phyloP scores from a whole-genome alignment of 257 asterid species.

The Solanum peruvianum region DNA sequence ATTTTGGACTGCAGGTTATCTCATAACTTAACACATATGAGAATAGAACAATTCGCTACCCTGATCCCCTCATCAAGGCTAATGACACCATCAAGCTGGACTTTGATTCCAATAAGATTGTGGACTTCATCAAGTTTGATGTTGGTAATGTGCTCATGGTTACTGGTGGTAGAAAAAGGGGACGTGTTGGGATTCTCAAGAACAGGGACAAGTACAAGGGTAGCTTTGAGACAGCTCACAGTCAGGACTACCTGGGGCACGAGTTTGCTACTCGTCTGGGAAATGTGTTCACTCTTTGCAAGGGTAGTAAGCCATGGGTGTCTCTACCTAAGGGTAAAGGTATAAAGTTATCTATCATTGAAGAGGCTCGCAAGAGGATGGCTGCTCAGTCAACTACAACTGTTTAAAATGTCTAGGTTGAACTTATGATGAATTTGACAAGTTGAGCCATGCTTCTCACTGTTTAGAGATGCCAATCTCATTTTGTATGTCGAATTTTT shows the following conservation, averaged over 20 bases:
- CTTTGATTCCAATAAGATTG: conserved; percentile 18
- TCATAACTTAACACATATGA: conserved; percentile 20
- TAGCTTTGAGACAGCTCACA: background rate
- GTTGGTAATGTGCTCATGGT: conserved; percentile 32
- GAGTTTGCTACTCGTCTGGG: conserved; percentile 27
- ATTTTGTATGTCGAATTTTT: background rate
- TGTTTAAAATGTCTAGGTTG: background rate
- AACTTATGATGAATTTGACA: background rate
- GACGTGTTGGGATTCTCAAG: conserved; percentile 22
- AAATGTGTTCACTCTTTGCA: conserved; percentile 23
- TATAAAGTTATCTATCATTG: conserved; percentile 20
- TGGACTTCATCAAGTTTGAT: conserved; percentile 21
- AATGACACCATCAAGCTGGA: conserved; percentile 23
- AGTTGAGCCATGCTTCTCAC: background rate
- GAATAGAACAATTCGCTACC: conserved; percentile 24
- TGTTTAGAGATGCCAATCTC: background rate
- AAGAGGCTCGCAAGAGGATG: conserved; percentile 26
- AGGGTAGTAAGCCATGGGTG: conserved; percentile 26
- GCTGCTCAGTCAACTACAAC: conserved; percentile 14
- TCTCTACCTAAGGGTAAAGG: conserved; percentile 28
- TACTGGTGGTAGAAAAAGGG: conserved; percentile 24
- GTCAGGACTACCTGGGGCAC: conserved; percentile 18
- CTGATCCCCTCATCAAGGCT: conserved; percentile 23
- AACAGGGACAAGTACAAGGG: conserved; percentile 27
- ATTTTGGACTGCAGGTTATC: conserved; percentile 18